A percentile compares a stretch with the other conserved stretches of the same genome.
These are phyloP conservation scores for Bipolaris sorokiniana DNA, from an alignment of 2,329 filamentous ascomycete genomes.

Conservation along the genomic window DNA sequence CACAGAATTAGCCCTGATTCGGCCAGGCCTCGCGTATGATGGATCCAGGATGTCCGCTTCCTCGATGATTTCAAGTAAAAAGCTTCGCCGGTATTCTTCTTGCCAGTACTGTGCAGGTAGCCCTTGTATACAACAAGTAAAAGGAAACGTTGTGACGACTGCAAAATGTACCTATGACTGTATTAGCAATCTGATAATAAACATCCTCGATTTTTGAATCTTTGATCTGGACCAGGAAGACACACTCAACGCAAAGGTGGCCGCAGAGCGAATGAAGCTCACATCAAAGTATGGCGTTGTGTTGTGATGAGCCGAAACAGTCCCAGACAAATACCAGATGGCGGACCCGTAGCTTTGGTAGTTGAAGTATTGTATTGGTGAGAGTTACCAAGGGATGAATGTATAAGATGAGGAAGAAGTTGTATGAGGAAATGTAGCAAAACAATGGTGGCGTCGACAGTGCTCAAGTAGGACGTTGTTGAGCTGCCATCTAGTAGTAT, in stretches of 20 bases:
- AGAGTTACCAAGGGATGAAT: neutral
- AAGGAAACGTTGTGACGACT: conserved; percentile 21
- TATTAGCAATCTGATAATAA: neutral
- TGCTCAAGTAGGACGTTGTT: conserved; percentile 14
- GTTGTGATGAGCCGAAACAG: neutral
- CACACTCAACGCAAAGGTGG: conserved; percentile 6
- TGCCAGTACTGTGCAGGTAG: conserved; percentile 12
- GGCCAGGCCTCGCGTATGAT: conserved; percentile 7
- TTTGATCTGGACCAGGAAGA: neutral
- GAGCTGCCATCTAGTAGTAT: conserved; percentile 4
- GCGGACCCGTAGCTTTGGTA: neutral
- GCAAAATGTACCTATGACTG: neutral
- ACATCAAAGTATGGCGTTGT: neutral
- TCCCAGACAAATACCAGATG: neutral
- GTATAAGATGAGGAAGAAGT: neutral
- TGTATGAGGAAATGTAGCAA: neutral
- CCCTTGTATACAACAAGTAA: conserved; percentile 16
- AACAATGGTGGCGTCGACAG: neutral
- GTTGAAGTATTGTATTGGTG: neutral
- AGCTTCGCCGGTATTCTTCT: conserved; percentile 1
- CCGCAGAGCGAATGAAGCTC: conserved; percentile 1
- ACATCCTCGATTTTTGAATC: neutral
- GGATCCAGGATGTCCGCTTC: conserved; percentile 16
- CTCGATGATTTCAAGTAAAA: conserved; percentile 8
- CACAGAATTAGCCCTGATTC: conserved; percentile 9